Percentiles rank a stretch among this genome's conserved stretches.
Evolutionary conservation across 208 protist species (phyloP).

Genomic region (Entamoeba histolytica): DNA sequence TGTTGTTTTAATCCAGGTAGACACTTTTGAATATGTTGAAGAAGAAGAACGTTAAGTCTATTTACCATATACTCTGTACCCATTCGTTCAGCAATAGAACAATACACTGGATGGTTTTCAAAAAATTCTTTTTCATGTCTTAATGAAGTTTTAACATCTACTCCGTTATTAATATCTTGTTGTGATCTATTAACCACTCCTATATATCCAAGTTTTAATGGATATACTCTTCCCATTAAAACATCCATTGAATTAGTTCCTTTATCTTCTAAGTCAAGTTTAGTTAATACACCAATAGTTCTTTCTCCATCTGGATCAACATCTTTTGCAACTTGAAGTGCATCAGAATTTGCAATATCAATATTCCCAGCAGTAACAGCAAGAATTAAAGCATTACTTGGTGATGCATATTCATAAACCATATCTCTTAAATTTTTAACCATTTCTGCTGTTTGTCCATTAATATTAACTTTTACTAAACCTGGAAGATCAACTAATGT

Average conservation of each 20-base stretch:
- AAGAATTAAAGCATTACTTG: conserved; percentile 59
- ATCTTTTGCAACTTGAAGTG: conserved; percentile 73
- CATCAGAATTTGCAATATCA: conserved; percentile 93
- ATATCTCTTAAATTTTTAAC: conserved; percentile 80
- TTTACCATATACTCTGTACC: conserved; percentile 19
- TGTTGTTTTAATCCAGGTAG: conserved; percentile 16
- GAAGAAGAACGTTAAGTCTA: conserved; percentile 12
- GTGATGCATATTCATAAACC: conserved; percentile 74
- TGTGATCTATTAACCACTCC: conserved; percentile 21
- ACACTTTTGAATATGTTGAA: conserved; percentile 18
- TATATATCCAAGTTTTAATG: conserved; percentile 18
- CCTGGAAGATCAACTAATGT: conserved; percentile 97
- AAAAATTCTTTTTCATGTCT: conserved; percentile 12
- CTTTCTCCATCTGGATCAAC: conserved; percentile 80
- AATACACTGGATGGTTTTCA: background rate
- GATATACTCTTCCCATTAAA: background rate
- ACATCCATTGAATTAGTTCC: conserved; percentile 37
- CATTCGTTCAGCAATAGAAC: background rate
- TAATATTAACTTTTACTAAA: conserved; percentile 86
- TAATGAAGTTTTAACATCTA: background rate
- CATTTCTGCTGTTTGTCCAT: conserved; percentile 87
- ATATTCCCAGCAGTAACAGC: conserved; percentile 78
- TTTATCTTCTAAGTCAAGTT: conserved; percentile 91
- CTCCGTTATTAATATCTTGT: conserved; percentile 16
- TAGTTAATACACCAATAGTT: conserved; percentile 92